These are phyloP conservation scores for Penicillium brasilianum DNA, from an alignment of 2,329 filamentous ascomycete species.

Conservation along the genomic window DNA sequence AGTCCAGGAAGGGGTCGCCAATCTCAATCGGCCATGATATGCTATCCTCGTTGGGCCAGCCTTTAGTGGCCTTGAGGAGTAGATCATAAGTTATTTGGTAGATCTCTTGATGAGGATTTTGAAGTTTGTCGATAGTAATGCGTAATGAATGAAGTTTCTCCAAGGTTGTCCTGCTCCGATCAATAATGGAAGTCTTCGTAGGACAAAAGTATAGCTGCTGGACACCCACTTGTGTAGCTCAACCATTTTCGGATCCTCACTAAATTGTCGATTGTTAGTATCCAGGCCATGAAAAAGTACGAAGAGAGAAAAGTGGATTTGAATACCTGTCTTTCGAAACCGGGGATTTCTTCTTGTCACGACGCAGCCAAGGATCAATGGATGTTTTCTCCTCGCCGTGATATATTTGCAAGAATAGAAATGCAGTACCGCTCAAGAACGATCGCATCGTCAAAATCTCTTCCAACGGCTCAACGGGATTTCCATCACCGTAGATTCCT, in stretches of 20 bases:
- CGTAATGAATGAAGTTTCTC: slow-evolving; percentile 13
- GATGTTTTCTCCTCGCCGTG: slow-evolving; percentile 8
- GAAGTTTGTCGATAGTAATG: slow-evolving; percentile 4
- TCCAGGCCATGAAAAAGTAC: not conserved
- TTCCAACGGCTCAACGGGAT: slow-evolving; percentile 13
- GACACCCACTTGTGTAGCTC: slow-evolving; percentile 12
- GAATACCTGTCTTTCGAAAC: slow-evolving; percentile 1
- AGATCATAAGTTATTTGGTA: slow-evolving; percentile 15
- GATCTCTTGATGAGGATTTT: slow-evolving; percentile 4
- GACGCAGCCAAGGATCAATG: slow-evolving; percentile 16
- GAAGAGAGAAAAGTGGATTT: not conserved
- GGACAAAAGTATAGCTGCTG: not conserved
- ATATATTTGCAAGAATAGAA: slow-evolving; percentile 18
- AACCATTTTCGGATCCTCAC: slow-evolving; percentile 16
- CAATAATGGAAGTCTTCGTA: not conserved
- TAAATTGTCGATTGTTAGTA: not conserved
- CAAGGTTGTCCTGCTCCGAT: slow-evolving; percentile 7
- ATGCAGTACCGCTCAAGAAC: slow-evolving; percentile 16
- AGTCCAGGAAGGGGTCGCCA: slow-evolving; percentile 12
- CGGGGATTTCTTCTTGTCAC: not conserved
- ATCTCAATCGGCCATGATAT: slow-evolving; percentile 17
- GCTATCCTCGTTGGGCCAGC: slow-evolving; percentile 18
- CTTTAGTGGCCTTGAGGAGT: slow-evolving; percentile 11
- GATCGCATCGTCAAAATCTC: slow-evolving; percentile 19
- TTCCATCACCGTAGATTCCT: slow-evolving; percentile 12